A percentile compares a stretch with the other conserved stretches of the same genome.
Conservation (phyloP, 106 monocot species). For the Apostasia ramifera region DNA sequence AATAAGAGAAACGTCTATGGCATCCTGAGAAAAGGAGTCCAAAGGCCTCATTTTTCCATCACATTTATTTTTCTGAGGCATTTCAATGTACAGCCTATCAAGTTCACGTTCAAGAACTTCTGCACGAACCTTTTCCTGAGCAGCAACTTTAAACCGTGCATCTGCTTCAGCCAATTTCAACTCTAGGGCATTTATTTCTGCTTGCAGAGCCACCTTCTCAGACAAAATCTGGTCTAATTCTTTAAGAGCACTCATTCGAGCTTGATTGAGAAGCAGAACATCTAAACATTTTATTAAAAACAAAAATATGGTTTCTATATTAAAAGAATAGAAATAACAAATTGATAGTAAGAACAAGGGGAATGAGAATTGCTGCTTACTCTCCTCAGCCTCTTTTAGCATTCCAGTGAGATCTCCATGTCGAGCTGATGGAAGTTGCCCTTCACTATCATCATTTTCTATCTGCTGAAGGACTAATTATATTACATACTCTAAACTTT, state of each 20-base stretch:
- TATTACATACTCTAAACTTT: neutral
- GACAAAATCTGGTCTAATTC: conserved; percentile 59
- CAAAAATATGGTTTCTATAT: neutral
- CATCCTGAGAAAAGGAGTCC: conserved; percentile 16
- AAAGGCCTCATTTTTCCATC: conserved; percentile 16
- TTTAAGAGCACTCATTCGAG: conserved; percentile 55
- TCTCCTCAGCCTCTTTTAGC: conserved; percentile 72
- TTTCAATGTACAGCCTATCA: conserved; percentile 29
- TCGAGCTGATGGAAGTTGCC: conserved; percentile 16
- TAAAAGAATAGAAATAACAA: conserved; percentile 5
- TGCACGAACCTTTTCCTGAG: conserved; percentile 41
- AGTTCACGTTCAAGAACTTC: conserved; percentile 41
- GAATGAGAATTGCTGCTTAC: conserved; percentile 28
- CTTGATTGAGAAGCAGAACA: conserved; percentile 84
- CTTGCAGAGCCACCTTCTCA: conserved; percentile 68
- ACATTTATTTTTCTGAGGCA: conserved; percentile 20
- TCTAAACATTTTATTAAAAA: conserved; percentile 35
- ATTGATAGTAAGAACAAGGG: neutral
- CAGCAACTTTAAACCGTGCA: conserved; percentile 33
- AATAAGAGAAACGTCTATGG: conserved; percentile 20
- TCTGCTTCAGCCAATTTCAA: conserved; percentile 57
- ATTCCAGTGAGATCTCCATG: conserved; percentile 61
- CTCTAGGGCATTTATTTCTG: conserved; percentile 57
- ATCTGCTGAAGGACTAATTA: conserved; percentile 20
- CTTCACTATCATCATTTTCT: conserved; percentile 20